Percentiles rank a stretch among this genome's conserved stretches.
phyloP scores from a whole-genome alignment of 1,139 yeast genomes.

The Geotrichum siamense region DNA sequence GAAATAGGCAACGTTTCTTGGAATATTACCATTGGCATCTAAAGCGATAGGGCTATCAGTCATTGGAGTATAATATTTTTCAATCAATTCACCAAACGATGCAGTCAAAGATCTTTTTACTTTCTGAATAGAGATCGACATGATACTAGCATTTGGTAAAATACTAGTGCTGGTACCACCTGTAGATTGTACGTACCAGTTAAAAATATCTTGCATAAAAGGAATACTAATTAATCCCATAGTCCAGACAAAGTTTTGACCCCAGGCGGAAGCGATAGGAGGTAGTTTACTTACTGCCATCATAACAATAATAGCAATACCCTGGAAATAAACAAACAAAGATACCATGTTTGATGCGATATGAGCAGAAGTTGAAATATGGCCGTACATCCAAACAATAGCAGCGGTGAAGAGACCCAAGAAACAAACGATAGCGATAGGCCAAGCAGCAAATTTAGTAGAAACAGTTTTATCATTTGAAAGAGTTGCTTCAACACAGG shows the following conservation, averaged over 20 bases:
- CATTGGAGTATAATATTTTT: conserved; percentile 8
- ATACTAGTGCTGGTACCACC: conserved; percentile 82
- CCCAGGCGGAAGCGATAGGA: conserved; percentile 97
- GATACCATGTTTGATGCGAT: conserved; percentile 93
- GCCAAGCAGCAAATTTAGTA: conserved; percentile 94
- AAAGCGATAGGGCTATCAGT: no score
- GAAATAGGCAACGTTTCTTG: conserved; percentile 17
- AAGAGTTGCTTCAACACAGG: conserved; percentile 85
- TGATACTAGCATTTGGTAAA: conserved; percentile 47
- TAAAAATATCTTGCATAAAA: conserved; percentile 78
- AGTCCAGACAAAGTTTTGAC: conserved; percentile 94
- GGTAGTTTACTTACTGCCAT: conserved; percentile 92
- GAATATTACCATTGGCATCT: conserved; percentile 1
- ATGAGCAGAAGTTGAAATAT: conserved; percentile 91
- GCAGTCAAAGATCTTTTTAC: conserved; percentile 9
- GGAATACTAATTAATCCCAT: conserved; percentile 72
- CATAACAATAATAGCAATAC: conserved; percentile 87
- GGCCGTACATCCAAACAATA: conserved; percentile 80
- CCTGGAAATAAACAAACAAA: conserved; percentile 86
- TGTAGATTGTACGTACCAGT: conserved; percentile 94
- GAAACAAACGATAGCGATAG: conserved; percentile 90
- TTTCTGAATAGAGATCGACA: conserved; percentile 45
- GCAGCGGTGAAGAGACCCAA: conserved; percentile 84
- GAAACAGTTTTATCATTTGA: conserved; percentile 88
- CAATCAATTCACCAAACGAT: neutral